Evolutionary conservation across 148 eudicot species (phyloP).

Genomic region (Persicaria tinctoria): DNA sequence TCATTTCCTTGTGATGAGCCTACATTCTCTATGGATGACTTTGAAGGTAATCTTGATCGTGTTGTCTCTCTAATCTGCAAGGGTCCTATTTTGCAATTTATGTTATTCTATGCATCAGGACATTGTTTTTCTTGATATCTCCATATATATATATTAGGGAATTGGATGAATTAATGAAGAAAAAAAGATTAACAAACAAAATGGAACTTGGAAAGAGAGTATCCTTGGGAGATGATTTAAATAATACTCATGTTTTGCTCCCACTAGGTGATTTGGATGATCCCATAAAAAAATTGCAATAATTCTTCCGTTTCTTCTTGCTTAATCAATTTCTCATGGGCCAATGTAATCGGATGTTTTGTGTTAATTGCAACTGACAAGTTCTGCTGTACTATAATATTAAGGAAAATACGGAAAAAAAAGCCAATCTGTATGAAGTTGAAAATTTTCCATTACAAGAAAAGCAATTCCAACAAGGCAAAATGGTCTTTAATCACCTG

Average conservation of each 20-base stretch:
- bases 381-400: neutral
- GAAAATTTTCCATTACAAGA: neutral
- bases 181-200: neutral
- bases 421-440: neutral
- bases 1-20: slow-evolving; percentile 36
- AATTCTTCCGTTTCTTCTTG: neutral
- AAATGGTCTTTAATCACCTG: neutral
- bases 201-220: neutral
- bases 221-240: neutral
- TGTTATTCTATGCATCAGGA: neutral
- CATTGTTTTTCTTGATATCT: neutral
- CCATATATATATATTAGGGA: neutral
- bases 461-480: neutral
- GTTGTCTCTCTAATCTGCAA: neutral
- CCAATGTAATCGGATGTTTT: neutral
- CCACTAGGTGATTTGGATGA: neutral
- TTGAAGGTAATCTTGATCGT: slow-evolving; percentile 57
- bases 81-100: neutral
- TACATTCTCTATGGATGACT: slow-evolving; percentile 78
- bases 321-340: neutral
- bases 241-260: neutral
- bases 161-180: neutral
- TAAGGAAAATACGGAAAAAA: too few relatives aligned
- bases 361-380: neutral
- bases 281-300: neutral